Base-by-base conservation (phyloP, 1,284 basidiomycete species). In the Anthracocystis panici-leucophaei region DNA sequence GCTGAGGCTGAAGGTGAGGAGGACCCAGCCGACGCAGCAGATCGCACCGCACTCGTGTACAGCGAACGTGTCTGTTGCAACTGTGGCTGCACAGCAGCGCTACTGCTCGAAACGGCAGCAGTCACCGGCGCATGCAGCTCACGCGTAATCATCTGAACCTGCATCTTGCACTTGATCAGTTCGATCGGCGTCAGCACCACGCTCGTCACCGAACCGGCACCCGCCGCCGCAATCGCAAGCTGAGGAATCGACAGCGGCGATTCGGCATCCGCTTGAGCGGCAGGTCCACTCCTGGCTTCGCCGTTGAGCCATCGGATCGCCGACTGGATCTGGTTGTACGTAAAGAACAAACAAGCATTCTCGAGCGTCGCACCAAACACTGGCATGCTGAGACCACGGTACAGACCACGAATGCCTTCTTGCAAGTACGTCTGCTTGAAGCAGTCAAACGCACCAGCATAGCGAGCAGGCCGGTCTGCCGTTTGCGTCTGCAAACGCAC, bases 81-180 rank as follows among this genome's bases (percentile, higher is more conserved):
- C 29, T 57, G 83, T 44, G 50, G 79, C 33, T 58, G 35, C 5
- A 63, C 53, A 18, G 79, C 27, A 44, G 85, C 75, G 7, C 27
- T 3, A 18, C 82, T 63, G 21, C 31, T 11, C 33, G 35, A 14
- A 38, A 16, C 45, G 20, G 58, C 31, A 29, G 59, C 46, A 7
- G 55, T 51, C 18, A 84, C 77, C 10, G 85, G 83, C 38, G 64
- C 50, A 18, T 55, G 62, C 18, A 84, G 84, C 80, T 87, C 87
- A 5, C 87, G 77, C 46, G 88, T 87, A 42, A 93, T 88, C 89
- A 94, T 92, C 86, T 95, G 93, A 4, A 95, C 93, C 87, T 96
- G 96, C 93, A 95, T 95, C 82, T 93, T 92, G 86, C 93, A 95
- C 87, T 96, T 96, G 78, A 96, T 90, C 62, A 94, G 90, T 85